These are phyloP conservation scores for Bathelium albidoporum DNA, from an alignment of 495 filamentous ascomycete genomes.

Conservation along the genomic window DNA sequence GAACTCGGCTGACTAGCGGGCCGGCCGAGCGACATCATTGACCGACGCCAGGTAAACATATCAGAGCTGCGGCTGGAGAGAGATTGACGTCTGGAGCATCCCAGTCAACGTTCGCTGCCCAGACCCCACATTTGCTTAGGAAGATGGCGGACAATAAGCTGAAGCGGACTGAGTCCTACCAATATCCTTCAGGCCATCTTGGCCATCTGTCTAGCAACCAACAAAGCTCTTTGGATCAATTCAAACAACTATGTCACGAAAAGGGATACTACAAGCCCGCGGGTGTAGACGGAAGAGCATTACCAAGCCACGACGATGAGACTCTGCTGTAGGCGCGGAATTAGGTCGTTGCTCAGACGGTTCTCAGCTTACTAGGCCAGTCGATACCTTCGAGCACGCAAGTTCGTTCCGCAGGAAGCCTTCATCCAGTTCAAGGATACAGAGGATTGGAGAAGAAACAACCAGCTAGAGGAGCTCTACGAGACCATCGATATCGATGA, in stretches of 20 bases:
- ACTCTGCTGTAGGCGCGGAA: slow-evolving; percentile 57
- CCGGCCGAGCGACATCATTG: neutral
- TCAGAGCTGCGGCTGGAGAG: no score
- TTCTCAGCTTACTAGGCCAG: slow-evolving; percentile 32
- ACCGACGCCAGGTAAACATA: neutral
- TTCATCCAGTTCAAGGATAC: slow-evolving; percentile 80
- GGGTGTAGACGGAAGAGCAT: slow-evolving; percentile 29
- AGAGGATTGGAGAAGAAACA: slow-evolving; percentile 74
- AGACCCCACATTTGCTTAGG: neutral
- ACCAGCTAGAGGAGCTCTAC: slow-evolving; percentile 40
- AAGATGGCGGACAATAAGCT: slow-evolving; percentile 18
- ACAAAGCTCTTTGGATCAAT: slow-evolving; percentile 50
- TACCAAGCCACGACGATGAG: slow-evolving; percentile 65
- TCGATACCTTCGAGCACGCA: slow-evolving; percentile 70
- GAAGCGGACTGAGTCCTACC: slow-evolving; percentile 22
- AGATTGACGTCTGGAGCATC: neutral
- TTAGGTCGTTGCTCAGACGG: neutral
- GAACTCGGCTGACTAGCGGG: neutral
- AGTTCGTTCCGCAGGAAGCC: slow-evolving; percentile 61
- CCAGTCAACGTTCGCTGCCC: neutral
- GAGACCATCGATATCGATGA: slow-evolving; percentile 54
- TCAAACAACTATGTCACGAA: slow-evolving; percentile 56
- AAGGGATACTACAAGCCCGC: slow-evolving; percentile 55
- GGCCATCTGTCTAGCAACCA: slow-evolving; percentile 62
- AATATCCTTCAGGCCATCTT: slow-evolving; percentile 51